A percentile compares a stretch with the other conserved stretches of the same genome.
Conservation (phyloP, 2,329 filamentous ascomycete species). For the Xylaria sp. region DNA sequence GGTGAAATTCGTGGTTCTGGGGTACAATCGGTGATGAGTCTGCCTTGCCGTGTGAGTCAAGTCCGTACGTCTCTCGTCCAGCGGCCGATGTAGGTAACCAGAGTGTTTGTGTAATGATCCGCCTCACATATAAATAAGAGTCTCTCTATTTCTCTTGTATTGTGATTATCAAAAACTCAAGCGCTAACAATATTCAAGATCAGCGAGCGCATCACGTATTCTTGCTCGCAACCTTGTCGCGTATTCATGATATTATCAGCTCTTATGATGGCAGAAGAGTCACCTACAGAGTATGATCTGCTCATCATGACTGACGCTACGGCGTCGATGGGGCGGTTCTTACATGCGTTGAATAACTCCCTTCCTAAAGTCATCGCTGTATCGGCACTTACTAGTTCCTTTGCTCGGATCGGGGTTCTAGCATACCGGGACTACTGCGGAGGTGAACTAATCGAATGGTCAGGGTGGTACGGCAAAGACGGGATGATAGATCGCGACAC, state of each 20-base stretch:
- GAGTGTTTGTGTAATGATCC: neutral
- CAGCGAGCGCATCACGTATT: neutral
- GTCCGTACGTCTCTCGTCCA: neutral
- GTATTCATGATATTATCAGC: neutral
- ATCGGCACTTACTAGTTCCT: slow-evolving; percentile 60
- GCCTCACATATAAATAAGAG: neutral
- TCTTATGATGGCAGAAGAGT: neutral
- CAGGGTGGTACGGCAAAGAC: slow-evolving; percentile 10
- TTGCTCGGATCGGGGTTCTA: slow-evolving; percentile 59
- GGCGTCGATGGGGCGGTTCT: slow-evolving; percentile 50
- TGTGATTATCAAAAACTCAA: neutral
- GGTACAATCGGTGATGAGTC: neutral
- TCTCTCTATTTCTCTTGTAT: neutral
- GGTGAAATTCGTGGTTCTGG: neutral
- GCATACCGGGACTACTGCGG: slow-evolving; percentile 62
- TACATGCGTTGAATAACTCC: slow-evolving; percentile 58
- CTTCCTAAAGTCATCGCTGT: slow-evolving; percentile 63
- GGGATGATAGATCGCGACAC: slow-evolving; percentile 8
- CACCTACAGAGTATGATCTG: slow-evolving; percentile 53
- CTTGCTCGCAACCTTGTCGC: too few species aligned
- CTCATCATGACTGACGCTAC: slow-evolving; percentile 61
- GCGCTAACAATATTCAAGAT: neutral
- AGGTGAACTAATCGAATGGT: slow-evolving; percentile 17
- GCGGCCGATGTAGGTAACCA: neutral
- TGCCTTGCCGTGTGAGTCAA: slow-evolving; percentile 12